phyloP scores from a whole-genome alignment of 352 stramenopile species.

The Albugo candida region DNA sequence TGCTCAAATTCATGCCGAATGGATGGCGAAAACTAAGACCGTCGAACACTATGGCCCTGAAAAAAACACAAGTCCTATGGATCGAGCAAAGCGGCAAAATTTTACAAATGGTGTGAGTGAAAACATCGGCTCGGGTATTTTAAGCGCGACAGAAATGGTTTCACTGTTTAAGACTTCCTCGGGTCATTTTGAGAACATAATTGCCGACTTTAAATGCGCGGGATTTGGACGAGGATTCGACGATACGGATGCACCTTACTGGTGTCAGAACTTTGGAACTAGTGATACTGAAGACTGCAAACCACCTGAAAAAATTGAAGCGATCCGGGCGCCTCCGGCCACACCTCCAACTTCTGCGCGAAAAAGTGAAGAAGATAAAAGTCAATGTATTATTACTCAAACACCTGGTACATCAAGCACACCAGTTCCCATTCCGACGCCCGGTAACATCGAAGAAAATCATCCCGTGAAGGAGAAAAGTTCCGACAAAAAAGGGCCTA shows the following conservation, averaged over 20 bases:
- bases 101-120: background rate
- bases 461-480: no score
- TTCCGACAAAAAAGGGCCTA: no score
- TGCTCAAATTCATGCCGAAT: background rate
- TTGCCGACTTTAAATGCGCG: background rate
- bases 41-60: background rate
- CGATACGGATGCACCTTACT: slow-evolving; percentile 2
- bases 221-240: slow-evolving; percentile 7
- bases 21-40: background rate
- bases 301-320: no score
- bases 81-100: background rate
- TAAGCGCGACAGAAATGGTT: background rate
- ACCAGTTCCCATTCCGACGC: no score
- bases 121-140: background rate
- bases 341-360: no score
- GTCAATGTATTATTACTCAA: no score
- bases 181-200: background rate
- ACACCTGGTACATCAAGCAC: no score
- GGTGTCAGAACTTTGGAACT: background rate
- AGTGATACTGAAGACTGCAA: no score
- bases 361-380: no score
- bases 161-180: background rate
- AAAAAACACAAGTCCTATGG: background rate
- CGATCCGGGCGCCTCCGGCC: no score
- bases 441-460: no score